Conservation (phyloP, 164 flowering plant species). For the Nymphaea colorata region DNA sequence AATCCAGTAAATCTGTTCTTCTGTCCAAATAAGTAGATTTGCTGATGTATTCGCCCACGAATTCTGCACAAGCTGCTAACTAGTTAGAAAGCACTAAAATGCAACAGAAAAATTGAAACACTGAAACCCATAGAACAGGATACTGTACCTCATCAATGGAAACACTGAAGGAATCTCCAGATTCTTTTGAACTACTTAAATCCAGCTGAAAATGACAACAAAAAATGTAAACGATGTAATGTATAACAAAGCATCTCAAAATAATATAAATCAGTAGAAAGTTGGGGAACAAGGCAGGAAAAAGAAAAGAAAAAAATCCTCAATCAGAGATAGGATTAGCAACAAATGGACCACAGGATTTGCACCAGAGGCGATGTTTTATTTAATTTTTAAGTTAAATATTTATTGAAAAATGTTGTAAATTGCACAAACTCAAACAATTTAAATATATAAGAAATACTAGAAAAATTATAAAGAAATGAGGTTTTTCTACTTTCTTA, state of each 20-base stretch:
- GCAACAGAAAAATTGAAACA: neutral
- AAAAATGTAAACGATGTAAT: no score
- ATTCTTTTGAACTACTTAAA: slow-evolving; percentile 44
- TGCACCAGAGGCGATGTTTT: neutral
- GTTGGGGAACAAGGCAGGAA: neutral
- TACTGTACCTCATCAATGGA: slow-evolving; percentile 44
- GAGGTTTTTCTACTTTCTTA: no score
- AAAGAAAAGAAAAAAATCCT: no score
- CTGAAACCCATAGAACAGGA: neutral
- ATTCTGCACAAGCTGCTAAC: slow-evolving; percentile 38
- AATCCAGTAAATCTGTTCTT: slow-evolving; percentile 94
- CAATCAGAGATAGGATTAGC: no score
- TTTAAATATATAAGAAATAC: no score
- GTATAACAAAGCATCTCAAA: neutral
- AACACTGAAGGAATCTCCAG: slow-evolving; percentile 34
- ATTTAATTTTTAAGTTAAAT: no score
- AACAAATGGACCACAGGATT: neutral
- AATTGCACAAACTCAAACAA: no score
- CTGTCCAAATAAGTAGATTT: slow-evolving; percentile 76
- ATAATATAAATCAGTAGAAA: no score
- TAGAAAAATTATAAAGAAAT: no score
- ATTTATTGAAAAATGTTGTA: no score
- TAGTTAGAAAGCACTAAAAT: neutral
- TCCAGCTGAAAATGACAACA: slow-evolving; percentile 44
- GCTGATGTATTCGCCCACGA: slow-evolving; percentile 31